Conservation (phyloP, 1,284 basidiomycete species). For the Anthracocystis setariae region DNA sequence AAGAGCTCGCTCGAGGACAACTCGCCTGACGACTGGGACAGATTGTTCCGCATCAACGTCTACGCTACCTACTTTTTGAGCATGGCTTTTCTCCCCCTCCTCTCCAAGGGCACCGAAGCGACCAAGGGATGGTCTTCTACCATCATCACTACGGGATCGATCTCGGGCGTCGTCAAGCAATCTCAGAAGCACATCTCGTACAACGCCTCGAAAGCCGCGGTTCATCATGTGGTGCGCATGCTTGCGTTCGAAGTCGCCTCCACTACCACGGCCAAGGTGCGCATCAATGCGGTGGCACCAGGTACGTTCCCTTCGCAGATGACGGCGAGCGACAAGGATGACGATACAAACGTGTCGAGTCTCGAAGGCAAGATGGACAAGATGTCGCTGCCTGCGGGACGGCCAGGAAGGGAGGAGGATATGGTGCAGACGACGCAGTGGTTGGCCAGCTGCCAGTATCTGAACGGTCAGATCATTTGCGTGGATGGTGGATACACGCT, state of each 20-base stretch:
- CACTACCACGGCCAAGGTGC: slow-evolving; percentile 44
- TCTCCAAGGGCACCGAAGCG: slow-evolving; percentile 40
- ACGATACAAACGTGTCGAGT: slow-evolving; percentile 44
- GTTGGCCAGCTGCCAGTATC: slow-evolving; percentile 47
- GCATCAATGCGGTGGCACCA: slow-evolving; percentile 58
- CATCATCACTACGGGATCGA: slow-evolving; percentile 44
- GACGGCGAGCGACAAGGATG: slow-evolving; percentile 44
- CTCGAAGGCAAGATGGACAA: slow-evolving; percentile 45
- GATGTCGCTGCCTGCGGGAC: slow-evolving; percentile 46
- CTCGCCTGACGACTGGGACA: slow-evolving; percentile 55
- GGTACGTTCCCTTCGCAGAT: slow-evolving; percentile 56
- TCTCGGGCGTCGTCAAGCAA: slow-evolving; percentile 50
- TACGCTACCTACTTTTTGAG: slow-evolving; percentile 48
- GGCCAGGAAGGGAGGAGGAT: slow-evolving; percentile 57
- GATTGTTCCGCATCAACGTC: slow-evolving; percentile 52
- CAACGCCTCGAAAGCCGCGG: slow-evolving; percentile 55
- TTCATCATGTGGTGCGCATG: slow-evolving; percentile 48
- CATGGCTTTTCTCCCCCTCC: slow-evolving; percentile 51
- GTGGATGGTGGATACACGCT: slow-evolving; percentile 57
- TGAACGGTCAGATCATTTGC: slow-evolving; percentile 46
- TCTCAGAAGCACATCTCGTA: slow-evolving; percentile 54
- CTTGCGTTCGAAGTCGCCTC: slow-evolving; percentile 47
- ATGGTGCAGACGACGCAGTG: slow-evolving; percentile 54
- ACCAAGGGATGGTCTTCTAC: slow-evolving; percentile 37
- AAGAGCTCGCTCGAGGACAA: slow-evolving; percentile 48